Base-by-base conservation (phyloP, 495 filamentous ascomycete genomes). In the Hypoxylon intermedium region DNA sequence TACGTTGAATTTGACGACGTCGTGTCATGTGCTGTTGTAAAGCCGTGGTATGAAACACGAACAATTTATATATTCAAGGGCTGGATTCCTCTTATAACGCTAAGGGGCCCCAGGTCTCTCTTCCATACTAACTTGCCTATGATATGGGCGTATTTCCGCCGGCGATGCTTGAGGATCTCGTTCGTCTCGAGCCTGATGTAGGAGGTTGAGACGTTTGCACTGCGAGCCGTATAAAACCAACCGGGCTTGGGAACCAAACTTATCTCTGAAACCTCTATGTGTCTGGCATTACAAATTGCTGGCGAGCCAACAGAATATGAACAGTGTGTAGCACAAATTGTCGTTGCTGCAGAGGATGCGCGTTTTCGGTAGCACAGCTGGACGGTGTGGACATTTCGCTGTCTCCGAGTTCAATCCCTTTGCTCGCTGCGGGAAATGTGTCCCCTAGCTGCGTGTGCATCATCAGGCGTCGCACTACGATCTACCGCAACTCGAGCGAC, bases 301-400 rank as follows among this genome's bases (percentile, higher is more conserved):
- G 46, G 38, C 33, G 26, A 23, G 41, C 51, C 60, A 60, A 62
- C 60, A 34, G 42, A 54, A 49, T 26, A 24, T 34, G 40, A 40
- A 40, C 54, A 31, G 44, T 58, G 42, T 37, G 68, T 71, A 67
- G 66, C 66, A 71, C 68, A 51, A 65, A 36, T 48, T 34, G 56
- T 57, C 65, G 46, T 64, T 45, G 36, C 36, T 50, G 49, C 58
- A 54, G 49, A 58, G 33, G 42, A 57, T 57, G 57, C 47, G 33
- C 59, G 48, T 65, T 58, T 54, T 56, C 51, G 44, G 61, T 64
- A 30, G 40, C 48, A 60, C 68, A 53, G 31, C 51, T 34, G 15
- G 53, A 42, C 21, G 30, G 21, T 42, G 30, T 53, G 46, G 49
- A 33, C 47, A 20, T 56, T 64, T 58, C 26, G 36, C 51, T 51